A percentile compares a stretch with the other conserved stretches of the same genome.
These are phyloP conservation scores for Sugiyamaella neomexicana DNA, from an alignment of 1,139 yeast species.

Conservation along the genomic window DNA sequence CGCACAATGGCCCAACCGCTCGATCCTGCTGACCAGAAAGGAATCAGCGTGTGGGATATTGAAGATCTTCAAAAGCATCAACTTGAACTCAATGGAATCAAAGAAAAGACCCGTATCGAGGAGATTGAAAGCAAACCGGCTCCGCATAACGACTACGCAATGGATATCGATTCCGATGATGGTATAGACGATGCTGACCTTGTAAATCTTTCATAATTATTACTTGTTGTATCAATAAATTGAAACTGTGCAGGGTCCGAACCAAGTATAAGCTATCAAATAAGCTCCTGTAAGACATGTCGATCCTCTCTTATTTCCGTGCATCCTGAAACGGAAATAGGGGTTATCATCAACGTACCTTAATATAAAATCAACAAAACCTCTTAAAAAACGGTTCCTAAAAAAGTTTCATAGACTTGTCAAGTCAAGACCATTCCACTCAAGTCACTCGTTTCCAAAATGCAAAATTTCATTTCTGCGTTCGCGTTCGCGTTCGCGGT, in stretches of 20 bases:
- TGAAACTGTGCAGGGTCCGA: no score
- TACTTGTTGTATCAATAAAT: no score
- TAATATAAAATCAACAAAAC: no score
- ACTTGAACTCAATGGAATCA: conserved; percentile 44
- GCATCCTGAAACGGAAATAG: no score
- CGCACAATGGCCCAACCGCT: conserved; percentile 94
- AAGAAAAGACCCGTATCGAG: conserved; percentile 13
- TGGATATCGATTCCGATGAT: conserved; percentile 22
- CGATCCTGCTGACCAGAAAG: conserved; percentile 88
- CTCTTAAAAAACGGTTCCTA: no score
- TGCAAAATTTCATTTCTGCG: background rate
- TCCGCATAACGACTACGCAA: conserved; percentile 3
- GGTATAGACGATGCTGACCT: conserved; percentile 15
- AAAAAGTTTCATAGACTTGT: no score
- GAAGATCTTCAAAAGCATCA: conserved; percentile 69
- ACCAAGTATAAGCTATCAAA: no score
- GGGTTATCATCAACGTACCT: no score
- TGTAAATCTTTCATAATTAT: background rate
- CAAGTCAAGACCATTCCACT: background rate
- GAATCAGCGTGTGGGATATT: conserved; percentile 88
- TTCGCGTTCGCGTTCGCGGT: background rate
- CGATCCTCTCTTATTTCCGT: no score
- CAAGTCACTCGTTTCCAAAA: background rate
- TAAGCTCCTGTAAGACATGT: no score
- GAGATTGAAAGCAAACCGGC: conserved; percentile 1